Base-by-base conservation (phyloP, 2,329 filamentous ascomycete genomes). In the Anthostomella pinea region DNA sequence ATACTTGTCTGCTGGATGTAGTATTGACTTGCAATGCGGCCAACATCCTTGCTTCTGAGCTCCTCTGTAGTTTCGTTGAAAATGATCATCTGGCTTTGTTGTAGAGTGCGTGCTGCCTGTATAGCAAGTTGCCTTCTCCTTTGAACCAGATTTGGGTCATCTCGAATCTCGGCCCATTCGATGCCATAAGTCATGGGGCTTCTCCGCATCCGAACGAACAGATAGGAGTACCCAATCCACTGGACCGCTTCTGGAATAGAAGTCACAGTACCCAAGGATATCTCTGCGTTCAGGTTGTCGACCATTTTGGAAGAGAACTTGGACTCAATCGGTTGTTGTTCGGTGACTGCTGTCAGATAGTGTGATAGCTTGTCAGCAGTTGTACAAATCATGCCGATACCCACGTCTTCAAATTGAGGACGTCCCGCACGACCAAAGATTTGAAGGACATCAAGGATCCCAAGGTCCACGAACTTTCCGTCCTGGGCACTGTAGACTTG, bases 401-500 rank as follows among this genome's bases (percentile, higher is more conserved):
- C 93, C 22, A 85, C 93, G 56, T 97, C 93, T 58, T 97, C 90
- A 52, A 96, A 98, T 58, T 98, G 93, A 25, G 94, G 93, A 61
- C 93, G 85, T 71, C 93, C 93, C 41, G 93, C 94, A 75, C 93
- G 90, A 70, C 93, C 93, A 57, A 98, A 98, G 41, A 98, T 98
- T 60, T 98, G 93, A 37, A 98, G 72, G 11, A 98, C 93, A 60
- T 98, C 93, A 2, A 98, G 75, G 48, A 98, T 98, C 3, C 93
- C 91, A 5, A 98, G 74, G 57, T 98, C 93, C 14, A 96, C 85
- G 52, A 96, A 97, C 63, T 95, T 95, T 63, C 93, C 93, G 34
- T 95, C 91, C 59, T 96, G 87, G 0, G 93, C 84, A 59, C 90
- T 97, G 66, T 98, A 98, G 0, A 98, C 79, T 57, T 97, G 91